These are phyloP conservation scores for Mortierella sp. DNA, from an alignment of 371 early-diverging fungal species.

Conservation along the genomic window DNA sequence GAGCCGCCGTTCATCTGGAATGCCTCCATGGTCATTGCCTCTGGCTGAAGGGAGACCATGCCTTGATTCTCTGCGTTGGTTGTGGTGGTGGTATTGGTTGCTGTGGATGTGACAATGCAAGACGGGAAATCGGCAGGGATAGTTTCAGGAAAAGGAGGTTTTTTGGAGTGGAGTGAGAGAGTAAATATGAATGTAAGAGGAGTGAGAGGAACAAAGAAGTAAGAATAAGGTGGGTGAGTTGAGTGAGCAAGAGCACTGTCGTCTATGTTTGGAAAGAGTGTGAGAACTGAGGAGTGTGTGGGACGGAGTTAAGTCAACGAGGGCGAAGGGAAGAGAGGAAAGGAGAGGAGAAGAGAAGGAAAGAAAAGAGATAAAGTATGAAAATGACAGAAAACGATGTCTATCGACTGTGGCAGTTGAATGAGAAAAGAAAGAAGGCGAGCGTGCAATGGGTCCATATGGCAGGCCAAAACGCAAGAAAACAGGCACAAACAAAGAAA, in stretches of 20 bases:
- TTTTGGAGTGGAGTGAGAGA: neutral
- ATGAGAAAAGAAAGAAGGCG: neutral
- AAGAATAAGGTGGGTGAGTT: neutral
- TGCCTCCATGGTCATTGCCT: slow-evolving; percentile 40
- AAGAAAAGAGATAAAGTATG: neutral
- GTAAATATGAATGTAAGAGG: neutral
- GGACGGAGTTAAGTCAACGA: neutral
- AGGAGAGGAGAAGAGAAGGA: neutral
- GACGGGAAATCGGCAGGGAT: neutral
- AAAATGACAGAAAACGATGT: no score
- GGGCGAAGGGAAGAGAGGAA: neutral
- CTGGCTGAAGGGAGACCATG: slow-evolving; percentile 33
- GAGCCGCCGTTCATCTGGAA: slow-evolving; percentile 30
- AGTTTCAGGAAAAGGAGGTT: neutral
- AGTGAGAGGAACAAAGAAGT: neutral
- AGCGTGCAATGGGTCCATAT: neutral
- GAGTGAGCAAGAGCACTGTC: slow-evolving; percentile 6
- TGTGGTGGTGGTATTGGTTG: neutral
- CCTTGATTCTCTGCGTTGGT: neutral
- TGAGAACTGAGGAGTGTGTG: neutral
- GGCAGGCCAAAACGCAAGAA: neutral
- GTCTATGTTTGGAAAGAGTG: slow-evolving; percentile 6
- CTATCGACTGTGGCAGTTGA: no score
- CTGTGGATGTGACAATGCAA: slow-evolving; percentile 1
- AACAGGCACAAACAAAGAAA: neutral